Evolutionary conservation across 1,284 basidiomycete species (phyloP), one percentile per base, ranked within the genome.

Genomic region (Pyrrhoderma lamaoense): DNA sequence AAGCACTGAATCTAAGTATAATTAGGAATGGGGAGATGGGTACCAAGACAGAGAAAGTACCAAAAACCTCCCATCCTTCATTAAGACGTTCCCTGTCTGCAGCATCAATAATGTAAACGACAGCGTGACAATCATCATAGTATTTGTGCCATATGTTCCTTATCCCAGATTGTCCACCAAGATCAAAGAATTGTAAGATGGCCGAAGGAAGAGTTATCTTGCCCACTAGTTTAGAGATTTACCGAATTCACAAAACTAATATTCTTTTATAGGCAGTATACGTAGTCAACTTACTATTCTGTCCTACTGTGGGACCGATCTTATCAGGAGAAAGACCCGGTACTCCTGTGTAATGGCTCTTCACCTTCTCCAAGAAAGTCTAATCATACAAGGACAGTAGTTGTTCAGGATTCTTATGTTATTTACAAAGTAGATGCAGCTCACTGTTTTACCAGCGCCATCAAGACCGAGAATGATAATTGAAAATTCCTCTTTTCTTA

Each of bases 31-130:
- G 25, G 25, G 19, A 9, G 11, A 25, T 3, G 45, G 8, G 4
- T 47, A 16, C 18, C n/a, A 8, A 3, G 35, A 21, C 9, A 44
- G 34, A 16, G n/a, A 16, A 13, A n/a, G 25, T 22, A 25, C 92
- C 91, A 62, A 97, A 96, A 4, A 93, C 92, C 58, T 91, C 87
- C 93, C 93, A 96, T 11, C 89, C 89, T 70, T 95, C 93, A 51
- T 84, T 80, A 40, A 96, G 68, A 36, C 92, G 72, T 60, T 89
- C 89, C 47, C 85, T 74, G 70, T 96, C 93, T 52, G 85, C 79
- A 3, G 91, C 91, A 64, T 96, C 93, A 46, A 96, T 81, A 46
- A 95, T 87, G 61, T 89, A 95, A 25, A 88, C 89, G 42, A 96
- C 89, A 8, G 92, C 92, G 64, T 97, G 93, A 60, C 91, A 94